A percentile compares a stretch with the other conserved stretches of the same genome.
These are phyloP conservation scores for Heracleum sosnowskyi DNA, from an alignment of 129 eudicot species.

Conservation along the genomic window DNA sequence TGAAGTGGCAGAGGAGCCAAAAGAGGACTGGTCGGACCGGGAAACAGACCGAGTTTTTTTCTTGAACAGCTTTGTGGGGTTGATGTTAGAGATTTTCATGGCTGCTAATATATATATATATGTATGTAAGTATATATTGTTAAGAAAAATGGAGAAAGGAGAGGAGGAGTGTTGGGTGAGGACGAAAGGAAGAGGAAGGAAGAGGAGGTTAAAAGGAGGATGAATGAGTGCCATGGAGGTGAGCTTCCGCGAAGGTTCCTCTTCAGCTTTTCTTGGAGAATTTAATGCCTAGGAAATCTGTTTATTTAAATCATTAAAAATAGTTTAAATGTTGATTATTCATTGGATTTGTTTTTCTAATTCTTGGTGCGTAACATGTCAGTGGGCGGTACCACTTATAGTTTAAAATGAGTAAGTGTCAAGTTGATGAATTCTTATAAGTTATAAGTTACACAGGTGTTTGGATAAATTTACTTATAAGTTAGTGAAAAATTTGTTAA, in stretches of 20 bases:
- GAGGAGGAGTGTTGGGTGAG: background rate
- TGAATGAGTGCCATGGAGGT: slow-evolving; percentile 28
- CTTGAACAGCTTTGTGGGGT: slow-evolving; percentile 36
- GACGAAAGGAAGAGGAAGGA: slow-evolving; percentile 37
- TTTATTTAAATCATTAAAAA: background rate
- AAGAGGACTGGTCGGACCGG: slow-evolving; percentile 47
- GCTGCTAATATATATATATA: background rate
- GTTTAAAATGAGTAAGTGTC: too few relatives aligned
- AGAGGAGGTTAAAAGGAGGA: slow-evolving; percentile 47
- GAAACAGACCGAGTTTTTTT: slow-evolving; percentile 36
- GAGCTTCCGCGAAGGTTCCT: slow-evolving; percentile 77
- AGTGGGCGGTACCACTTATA: too few relatives aligned
- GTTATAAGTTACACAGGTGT: too few relatives aligned
- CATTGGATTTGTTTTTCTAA: background rate
- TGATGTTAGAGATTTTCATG: slow-evolving; percentile 39
- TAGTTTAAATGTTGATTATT: background rate
- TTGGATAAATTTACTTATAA: too few relatives aligned
- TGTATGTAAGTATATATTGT: background rate
- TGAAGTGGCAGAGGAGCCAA: slow-evolving; percentile 49
- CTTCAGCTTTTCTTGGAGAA: slow-evolving; percentile 10
- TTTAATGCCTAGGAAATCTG: background rate
- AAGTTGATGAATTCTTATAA: too few relatives aligned
- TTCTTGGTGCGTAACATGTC: background rate
- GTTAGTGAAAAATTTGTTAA: too few relatives aligned
- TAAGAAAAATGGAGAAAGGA: background rate